phyloP scores from a whole-genome alignment of 129 eudicot species.

The Ambrosia trifida region DNA sequence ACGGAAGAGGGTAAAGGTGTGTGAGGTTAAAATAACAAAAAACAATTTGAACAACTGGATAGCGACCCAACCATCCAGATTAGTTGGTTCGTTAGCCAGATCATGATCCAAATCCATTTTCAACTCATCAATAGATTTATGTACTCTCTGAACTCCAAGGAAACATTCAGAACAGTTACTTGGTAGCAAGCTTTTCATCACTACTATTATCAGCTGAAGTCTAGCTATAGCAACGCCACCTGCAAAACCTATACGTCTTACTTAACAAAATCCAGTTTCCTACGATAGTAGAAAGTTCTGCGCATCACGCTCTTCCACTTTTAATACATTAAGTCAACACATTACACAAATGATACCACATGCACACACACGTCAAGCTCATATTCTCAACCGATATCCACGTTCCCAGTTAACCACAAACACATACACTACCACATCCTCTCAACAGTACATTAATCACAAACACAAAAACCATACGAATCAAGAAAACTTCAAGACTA shows the following conservation, averaged over 20 bases:
- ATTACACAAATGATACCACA: background rate
- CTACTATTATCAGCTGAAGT: background rate
- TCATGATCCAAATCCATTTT: background rate
- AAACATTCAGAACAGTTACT: constrained; percentile 9
- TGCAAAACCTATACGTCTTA: background rate
- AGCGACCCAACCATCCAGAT: too few relatives aligned
- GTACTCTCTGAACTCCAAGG: background rate
- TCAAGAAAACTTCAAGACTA: background rate
- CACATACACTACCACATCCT: background rate
- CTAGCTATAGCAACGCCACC: background rate
- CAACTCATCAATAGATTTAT: background rate
- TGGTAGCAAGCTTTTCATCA: constrained; percentile 4
- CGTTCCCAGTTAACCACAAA: background rate
- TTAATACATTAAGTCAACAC: background rate
- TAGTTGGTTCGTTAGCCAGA: too few relatives aligned
- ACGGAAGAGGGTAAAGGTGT: background rate
- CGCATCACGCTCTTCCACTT: background rate
- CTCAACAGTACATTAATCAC: background rate
- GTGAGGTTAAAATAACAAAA: background rate
- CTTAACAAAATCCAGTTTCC: background rate
- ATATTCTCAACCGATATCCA: background rate
- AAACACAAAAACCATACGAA: too few relatives aligned
- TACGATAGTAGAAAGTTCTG: background rate
- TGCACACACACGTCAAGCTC: background rate
- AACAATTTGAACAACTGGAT: background rate